These are phyloP conservation scores for Lachancea sp. DNA, from an alignment of 805 yeast genomes.

Conservation along the genomic window DNA sequence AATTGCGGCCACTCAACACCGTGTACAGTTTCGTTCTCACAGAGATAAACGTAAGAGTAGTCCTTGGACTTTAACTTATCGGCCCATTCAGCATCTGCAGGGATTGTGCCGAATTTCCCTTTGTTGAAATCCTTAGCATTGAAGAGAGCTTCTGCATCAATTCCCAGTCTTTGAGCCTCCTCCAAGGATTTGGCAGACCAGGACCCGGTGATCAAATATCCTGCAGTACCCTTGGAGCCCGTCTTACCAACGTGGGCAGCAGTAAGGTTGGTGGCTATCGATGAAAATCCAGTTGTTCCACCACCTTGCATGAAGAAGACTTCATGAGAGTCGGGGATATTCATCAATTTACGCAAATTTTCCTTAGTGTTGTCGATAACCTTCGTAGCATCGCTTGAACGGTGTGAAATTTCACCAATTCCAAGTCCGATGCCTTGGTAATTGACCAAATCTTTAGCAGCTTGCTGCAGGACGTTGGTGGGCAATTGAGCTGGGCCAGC, in stretches of 20 bases:
- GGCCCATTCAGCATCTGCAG: slow-evolving; percentile 57
- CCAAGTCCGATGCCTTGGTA: slow-evolving; percentile 73
- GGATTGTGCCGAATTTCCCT: slow-evolving; percentile 63
- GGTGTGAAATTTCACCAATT: slow-evolving; percentile 92
- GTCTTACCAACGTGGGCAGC: slow-evolving; percentile 68
- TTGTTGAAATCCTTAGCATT: slow-evolving; percentile 48
- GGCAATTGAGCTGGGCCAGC: slow-evolving; percentile 99
- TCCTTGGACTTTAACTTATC: slow-evolving; percentile 41
- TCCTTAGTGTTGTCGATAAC: slow-evolving; percentile 73
- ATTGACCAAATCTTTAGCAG: slow-evolving; percentile 74
- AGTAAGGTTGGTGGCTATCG: slow-evolving; percentile 73
- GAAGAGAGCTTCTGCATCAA: slow-evolving; percentile 61
- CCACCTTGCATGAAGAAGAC: slow-evolving; percentile 97
- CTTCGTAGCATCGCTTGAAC: slow-evolving; percentile 73
- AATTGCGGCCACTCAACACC: slow-evolving; percentile 74
- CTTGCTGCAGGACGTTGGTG: slow-evolving; percentile 74
- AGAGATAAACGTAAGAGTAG: slow-evolving; percentile 79
- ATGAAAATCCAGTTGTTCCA: slow-evolving; percentile 92
- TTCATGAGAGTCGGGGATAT: slow-evolving; percentile 87
- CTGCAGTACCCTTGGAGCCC: slow-evolving; percentile 73
- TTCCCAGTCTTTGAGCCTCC: slow-evolving; percentile 81
- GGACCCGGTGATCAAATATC: slow-evolving; percentile 84
- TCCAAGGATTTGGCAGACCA: slow-evolving; percentile 89
- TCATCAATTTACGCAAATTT: slow-evolving; percentile 55
- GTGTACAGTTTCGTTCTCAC: slow-evolving; percentile 96